These are phyloP conservation scores for Apiosordaria backusii DNA, from an alignment of 495 filamentous ascomycete species.

Conservation along the genomic window DNA sequence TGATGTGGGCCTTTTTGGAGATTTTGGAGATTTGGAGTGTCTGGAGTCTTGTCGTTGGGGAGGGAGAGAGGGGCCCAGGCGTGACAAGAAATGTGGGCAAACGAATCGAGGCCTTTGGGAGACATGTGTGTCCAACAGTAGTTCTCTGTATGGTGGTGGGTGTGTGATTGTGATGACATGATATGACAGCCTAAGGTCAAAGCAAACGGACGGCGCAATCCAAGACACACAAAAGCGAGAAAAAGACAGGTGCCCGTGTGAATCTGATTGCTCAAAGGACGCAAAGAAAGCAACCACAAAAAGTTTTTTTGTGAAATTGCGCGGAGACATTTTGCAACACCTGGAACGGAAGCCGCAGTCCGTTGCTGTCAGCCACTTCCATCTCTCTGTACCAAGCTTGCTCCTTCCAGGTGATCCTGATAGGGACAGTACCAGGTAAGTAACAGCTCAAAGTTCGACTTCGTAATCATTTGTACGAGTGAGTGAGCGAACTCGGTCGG, in stretches of 20 bases:
- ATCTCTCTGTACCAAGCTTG: too few relatives aligned
- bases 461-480: too few relatives aligned
- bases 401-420: too few relatives aligned
- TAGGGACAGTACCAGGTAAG: too few relatives aligned
- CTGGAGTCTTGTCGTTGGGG: not conserved
- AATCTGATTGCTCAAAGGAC: not conserved
- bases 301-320: too few relatives aligned
- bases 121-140: not conserved
- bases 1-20: not conserved
- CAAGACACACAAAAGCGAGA: not conserved
- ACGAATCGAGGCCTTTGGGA: not conserved
- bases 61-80: not conserved
- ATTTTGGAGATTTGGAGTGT: not conserved
- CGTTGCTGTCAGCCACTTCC: not conserved
- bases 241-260: not conserved
- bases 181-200: not conserved
- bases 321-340: not conserved
- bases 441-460: too few relatives aligned
- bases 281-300: not conserved
- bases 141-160: not conserved
- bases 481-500: not conserved
- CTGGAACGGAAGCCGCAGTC: conserved; percentile 1
- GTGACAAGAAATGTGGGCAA: not conserved
- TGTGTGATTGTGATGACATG: not conserved
- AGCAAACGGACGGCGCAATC: not conserved